Conservation (phyloP, 441 rosid species). For the Pelargonium fulgidum region DNA sequence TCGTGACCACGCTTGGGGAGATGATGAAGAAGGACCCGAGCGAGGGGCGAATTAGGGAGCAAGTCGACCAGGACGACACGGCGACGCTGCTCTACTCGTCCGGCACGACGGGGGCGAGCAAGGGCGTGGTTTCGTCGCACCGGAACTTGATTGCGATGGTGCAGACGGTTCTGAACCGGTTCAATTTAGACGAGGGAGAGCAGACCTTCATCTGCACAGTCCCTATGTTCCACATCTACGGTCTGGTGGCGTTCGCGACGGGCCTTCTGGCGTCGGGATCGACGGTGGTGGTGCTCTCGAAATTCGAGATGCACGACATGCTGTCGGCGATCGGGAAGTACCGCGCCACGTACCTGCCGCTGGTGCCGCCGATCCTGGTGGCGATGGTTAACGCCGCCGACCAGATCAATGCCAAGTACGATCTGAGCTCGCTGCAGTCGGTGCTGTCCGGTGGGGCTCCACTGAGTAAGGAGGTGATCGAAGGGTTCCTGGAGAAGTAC, state of each 20-base stretch:
- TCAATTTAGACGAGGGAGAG: conserved; percentile 28
- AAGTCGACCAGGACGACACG: conserved; percentile 64
- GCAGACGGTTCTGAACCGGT: conserved; percentile 44
- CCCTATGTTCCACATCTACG: conserved; percentile 92
- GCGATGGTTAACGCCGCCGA: conserved; percentile 63
- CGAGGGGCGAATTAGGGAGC: conserved; percentile 44
- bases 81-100: conserved; percentile 93
- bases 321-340: conserved; percentile 49
- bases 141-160: conserved; percentile 79
- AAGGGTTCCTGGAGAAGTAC: conserved; percentile 65
- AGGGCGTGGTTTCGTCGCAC: conserved; percentile 86
- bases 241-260: conserved; percentile 69
- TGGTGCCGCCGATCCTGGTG: conserved; percentile 85
- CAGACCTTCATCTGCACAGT: conserved; percentile 71
- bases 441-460: conserved; percentile 85
- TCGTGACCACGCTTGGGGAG: conserved; percentile 36
- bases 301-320: conserved; percentile 85
- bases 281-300: conserved; percentile 66
- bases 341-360: conserved; percentile 52
- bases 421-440: conserved; percentile 57
- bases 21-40: conserved; percentile 47
- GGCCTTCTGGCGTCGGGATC: conserved; percentile 75
- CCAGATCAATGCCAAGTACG: conserved; percentile 50
- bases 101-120: conserved; percentile 85
- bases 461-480: conserved; percentile 74